phyloP scores from a whole-genome alignment of 108 stramenopile genomes.

The Cyclotella cryptica region DNA sequence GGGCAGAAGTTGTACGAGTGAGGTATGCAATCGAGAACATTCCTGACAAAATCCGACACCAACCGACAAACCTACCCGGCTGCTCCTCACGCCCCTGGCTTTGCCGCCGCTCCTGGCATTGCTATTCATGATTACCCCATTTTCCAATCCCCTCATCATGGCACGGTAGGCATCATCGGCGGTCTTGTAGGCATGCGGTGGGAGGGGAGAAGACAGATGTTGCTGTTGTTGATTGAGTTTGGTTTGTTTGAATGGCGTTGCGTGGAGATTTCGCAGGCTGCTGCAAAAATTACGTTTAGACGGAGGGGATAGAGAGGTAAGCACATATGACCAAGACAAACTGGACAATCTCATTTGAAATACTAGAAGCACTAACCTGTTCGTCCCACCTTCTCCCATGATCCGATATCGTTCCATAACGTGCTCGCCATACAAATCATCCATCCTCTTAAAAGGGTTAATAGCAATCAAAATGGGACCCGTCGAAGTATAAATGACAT shows the following conservation, averaged over 20 bases:
- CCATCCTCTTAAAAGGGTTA: conserved; percentile 95
- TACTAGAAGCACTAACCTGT: background rate
- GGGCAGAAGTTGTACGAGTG: too few relatives aligned
- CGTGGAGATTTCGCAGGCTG: conserved; percentile 52
- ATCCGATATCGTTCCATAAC: conserved; percentile 83
- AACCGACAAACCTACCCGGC: too few relatives aligned
- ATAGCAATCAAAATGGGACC: conserved; percentile 94
- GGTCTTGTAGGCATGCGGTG: conserved; percentile 95
- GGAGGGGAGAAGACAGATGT: conserved; percentile 24
- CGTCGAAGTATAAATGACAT: conserved; percentile 91
- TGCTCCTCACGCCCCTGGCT: background rate
- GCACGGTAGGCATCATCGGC: conserved; percentile 95
- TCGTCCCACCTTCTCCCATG: conserved; percentile 65
- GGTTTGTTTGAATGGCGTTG: conserved; percentile 46
- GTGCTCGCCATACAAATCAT: conserved; percentile 71
- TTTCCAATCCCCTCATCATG: conserved; percentile 91
- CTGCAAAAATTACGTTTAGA: background rate
- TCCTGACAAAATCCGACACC: too few relatives aligned
- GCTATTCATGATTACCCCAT: conserved; percentile 58
- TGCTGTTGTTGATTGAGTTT: conserved; percentile 9
- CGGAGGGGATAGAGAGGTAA: background rate
- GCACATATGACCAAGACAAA: background rate
- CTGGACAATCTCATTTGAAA: background rate
- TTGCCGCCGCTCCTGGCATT: background rate
- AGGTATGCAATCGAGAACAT: too few relatives aligned